A percentile compares a stretch with the other conserved stretches of the same genome.
Conservation (phyloP, 306 rosid species). For the Quercus agrifolia region DNA sequence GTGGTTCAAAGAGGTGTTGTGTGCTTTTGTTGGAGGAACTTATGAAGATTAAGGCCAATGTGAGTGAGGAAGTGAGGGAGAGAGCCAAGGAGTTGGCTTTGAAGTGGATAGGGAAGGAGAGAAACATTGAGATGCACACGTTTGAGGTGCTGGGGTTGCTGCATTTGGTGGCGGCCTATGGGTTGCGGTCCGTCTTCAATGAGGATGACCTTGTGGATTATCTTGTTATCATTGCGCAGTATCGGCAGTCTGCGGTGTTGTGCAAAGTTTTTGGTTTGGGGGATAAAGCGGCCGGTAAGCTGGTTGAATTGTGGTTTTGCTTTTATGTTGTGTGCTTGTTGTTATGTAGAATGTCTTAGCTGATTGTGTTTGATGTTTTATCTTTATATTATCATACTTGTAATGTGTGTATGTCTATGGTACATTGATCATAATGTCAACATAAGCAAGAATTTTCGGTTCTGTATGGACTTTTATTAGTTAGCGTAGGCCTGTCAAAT, state of each 20-base stretch:
- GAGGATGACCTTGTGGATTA: conserved; percentile 55
- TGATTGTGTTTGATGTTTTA: neutral
- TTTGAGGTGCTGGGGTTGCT: conserved; percentile 54
- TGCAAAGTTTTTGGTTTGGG: conserved; percentile 39
- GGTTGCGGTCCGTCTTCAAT: conserved; percentile 43
- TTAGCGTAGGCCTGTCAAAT: neutral
- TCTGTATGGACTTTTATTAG: neutral
- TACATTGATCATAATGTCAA: neutral
- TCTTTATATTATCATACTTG: neutral
- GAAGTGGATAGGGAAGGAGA: conserved; percentile 48
- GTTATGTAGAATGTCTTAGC: neutral
- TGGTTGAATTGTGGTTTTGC: neutral
- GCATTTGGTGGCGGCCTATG: conserved; percentile 56
- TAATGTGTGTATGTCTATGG: neutral
- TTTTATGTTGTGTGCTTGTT: neutral
- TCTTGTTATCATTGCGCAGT: conserved; percentile 30
- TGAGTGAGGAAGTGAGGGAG: conserved; percentile 39
- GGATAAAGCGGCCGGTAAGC: conserved; percentile 39
- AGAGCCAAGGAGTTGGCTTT: conserved; percentile 47
- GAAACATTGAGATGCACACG: conserved; percentile 22
- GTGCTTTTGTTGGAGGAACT: conserved; percentile 52
- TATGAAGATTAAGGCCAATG: conserved; percentile 28
- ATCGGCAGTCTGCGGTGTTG: conserved; percentile 41
- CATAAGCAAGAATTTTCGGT: neutral
- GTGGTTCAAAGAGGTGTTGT: conserved; percentile 44